These are phyloP conservation scores for Silene latifolia DNA, from an alignment of 148 eudicot genomes.

Conservation along the genomic window DNA sequence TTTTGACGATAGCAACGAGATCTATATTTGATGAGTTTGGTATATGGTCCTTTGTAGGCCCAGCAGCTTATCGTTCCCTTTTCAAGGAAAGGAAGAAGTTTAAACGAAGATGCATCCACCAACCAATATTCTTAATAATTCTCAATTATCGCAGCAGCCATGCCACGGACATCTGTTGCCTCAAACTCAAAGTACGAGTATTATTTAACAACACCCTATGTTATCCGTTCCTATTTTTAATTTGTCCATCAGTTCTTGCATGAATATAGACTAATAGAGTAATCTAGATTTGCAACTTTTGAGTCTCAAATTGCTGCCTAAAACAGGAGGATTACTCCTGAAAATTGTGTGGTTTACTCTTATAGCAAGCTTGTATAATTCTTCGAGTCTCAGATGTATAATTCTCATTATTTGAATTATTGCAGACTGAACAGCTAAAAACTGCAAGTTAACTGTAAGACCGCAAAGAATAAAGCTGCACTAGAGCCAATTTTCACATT, in stretches of 20 bases:
- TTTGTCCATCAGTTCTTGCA: no score
- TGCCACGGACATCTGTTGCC: neutral
- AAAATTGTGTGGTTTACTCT: neutral
- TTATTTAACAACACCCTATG: neutral
- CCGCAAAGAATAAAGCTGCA: conserved; percentile 8
- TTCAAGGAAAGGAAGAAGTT: no score
- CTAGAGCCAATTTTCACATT: conserved; percentile 10
- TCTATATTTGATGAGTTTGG: neutral
- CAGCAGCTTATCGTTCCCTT: no score
- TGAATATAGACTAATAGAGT: no score
- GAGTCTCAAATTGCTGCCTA: no score
- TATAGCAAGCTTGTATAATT: neutral
- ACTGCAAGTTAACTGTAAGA: neutral
- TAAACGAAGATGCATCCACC: conserved; percentile 1
- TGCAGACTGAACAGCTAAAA: neutral
- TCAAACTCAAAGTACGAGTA: conserved; percentile 16
- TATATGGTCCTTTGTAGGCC: no score
- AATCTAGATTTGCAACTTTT: no score
- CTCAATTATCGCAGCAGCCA: neutral
- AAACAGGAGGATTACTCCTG: no score
- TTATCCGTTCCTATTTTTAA: no score
- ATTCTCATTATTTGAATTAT: neutral
- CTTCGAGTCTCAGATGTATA: neutral
- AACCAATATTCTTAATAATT: neutral
- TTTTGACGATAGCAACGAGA: neutral